Percentiles rank a stretch among this genome's conserved stretches.
phyloP scores from a whole-genome alignment of 164 flowering plant genomes.

The Buxus sempervirens region DNA sequence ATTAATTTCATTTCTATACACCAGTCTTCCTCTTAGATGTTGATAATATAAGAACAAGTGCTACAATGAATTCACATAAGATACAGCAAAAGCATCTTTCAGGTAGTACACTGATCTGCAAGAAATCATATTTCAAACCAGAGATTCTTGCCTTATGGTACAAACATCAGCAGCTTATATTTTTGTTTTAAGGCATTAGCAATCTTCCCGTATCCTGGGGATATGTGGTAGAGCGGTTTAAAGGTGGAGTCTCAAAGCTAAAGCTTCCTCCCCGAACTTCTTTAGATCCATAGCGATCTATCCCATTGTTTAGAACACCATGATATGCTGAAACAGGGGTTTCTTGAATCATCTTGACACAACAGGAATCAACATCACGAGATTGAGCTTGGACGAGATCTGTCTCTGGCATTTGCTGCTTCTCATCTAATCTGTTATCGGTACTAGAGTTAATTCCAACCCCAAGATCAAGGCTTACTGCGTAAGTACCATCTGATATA shows the following conservation, averaged over 20 bases:
- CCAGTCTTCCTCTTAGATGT: constrained; percentile 7
- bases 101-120: not conserved
- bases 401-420: constrained; percentile 14
- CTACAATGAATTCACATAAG: not conserved
- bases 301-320: constrained; percentile 39
- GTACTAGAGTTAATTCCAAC: constrained; percentile 58
- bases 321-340: constrained; percentile 29
- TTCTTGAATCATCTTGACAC: constrained; percentile 28
- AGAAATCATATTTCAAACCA: not conserved
- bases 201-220: constrained; percentile 58
- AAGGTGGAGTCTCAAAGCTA: constrained; percentile 33
- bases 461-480: constrained; percentile 83
- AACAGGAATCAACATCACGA: constrained; percentile 13
- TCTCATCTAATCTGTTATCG: constrained; percentile 44
- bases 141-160: not conserved
- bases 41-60: constrained; percentile 10
- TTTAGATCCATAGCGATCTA: constrained; percentile 42
- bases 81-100: constrained; percentile 4
- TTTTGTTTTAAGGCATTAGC: constrained; percentile 44
- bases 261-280: constrained; percentile 41
- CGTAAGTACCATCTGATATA: constrained; percentile 38
- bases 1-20: constrained; percentile 25
- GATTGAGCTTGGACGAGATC: constrained; percentile 4
- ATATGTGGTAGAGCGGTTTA: constrained; percentile 49
- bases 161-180: constrained; percentile 3